phyloP scores from a whole-genome alignment of 2,329 filamentous ascomycete genomes.

The Fusarium staphyleae region DNA sequence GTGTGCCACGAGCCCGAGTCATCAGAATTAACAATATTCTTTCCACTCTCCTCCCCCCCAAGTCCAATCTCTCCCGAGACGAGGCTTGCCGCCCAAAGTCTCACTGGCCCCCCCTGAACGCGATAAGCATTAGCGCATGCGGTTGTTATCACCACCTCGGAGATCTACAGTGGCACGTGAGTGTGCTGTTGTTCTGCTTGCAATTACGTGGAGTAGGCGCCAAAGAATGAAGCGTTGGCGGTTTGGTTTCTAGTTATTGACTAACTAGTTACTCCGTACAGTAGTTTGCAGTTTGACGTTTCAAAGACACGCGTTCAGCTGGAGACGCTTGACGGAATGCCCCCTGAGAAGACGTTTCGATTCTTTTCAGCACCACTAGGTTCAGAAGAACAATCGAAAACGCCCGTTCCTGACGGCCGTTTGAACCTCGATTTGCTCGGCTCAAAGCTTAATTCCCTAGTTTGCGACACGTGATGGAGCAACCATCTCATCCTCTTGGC shows the following conservation, averaged over 20 bases:
- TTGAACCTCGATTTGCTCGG: no score
- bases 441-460: constrained; percentile 14
- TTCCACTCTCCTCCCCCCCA: neutral
- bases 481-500: neutral
- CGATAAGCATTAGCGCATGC: constrained; percentile 11
- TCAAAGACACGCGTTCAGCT: constrained; percentile 25
- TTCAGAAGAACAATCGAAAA: no score
- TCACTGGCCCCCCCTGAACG: constrained; percentile 20
- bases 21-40: no score
- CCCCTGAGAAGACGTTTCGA: no score
- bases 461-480: constrained; percentile 8
- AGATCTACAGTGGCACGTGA: constrained; percentile 24
- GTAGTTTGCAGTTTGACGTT: constrained; percentile 3
- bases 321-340: neutral
- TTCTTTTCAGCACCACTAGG: no score
- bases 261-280: no score
- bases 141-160: constrained; percentile 1
- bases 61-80: constrained; percentile 2
- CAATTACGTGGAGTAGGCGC: constrained; percentile 29
- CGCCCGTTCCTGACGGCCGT: no score
- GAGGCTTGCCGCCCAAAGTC: constrained; percentile 13
- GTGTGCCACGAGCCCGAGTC: no score
- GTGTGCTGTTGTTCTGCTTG: neutral
- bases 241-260: no score
- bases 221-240: constrained; percentile 26